Evolutionary conservation across 1,139 yeast genomes (phyloP), one percentile per base, ranked within the genome.

Genomic region (Kodamaea sp.): DNA sequence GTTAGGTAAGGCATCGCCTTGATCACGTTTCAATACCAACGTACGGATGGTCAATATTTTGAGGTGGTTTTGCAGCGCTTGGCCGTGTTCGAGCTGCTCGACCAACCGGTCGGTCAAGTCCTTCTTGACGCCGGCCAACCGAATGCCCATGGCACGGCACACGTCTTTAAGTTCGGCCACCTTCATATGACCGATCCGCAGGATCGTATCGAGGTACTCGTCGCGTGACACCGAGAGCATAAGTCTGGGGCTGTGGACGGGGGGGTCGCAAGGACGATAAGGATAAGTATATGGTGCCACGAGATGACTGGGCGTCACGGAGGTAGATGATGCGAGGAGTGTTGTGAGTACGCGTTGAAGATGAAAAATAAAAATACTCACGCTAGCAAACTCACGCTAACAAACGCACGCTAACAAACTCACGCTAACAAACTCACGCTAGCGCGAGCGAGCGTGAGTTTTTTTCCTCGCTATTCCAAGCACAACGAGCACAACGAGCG

Each of bases 61-160:
- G 36, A 67, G 58, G 8, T 60, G 56, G 44, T 78, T 81, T 11
- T 59, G 44, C 10, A 52, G 52, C 11, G 59, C 60, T 35, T 47
- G 51, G 1, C 75, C 70, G 29, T 62, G 62, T 25, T 60, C 60
- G 28, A 76, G 47, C 48, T 60, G 70, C 9, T 60, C 60, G 35
- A 59, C 56, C 9, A 80, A 54, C 34, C 83, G 60, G 23, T 70
- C 75, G 36, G 69, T 67, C 10, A 80, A 52, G 27, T 77, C 81
- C 8, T 67, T 66, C 53, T 79, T 80, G 31, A 73, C 60, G 1
- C 86, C 86, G 4, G 68, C 49, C 5, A 67, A 52, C 1, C 73
- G 59, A 10, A 78, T 55, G 2, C 71, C 73, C 24, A 78, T 50
- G 2, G 77, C 52, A 35, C 75, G 52, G 27, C 52, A 47, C 26